phyloP scores from a whole-genome alignment of 2,329 filamentous ascomycete species.

The Beauveria sp. region DNA sequence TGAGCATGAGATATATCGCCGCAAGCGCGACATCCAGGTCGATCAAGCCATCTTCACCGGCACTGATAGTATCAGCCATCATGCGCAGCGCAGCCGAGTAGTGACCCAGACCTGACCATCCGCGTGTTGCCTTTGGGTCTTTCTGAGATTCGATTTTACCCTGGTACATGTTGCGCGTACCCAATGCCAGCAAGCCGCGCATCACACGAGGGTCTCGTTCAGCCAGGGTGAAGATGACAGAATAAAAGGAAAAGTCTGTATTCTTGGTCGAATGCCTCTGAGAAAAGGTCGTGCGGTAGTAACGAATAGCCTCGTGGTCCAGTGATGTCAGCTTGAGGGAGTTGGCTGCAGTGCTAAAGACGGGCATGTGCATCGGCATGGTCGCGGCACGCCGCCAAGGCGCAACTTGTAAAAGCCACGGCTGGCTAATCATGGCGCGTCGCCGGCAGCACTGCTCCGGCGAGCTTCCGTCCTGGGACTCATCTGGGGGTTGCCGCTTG shows the following conservation, averaged over 20 bases:
- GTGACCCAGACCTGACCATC: conserved; percentile 20
- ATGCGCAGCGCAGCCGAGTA: conserved; percentile 25
- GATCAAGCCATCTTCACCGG: conserved; percentile 15
- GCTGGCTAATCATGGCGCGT: background rate
- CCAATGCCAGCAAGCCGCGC: conserved; percentile 28
- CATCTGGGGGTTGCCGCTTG: background rate
- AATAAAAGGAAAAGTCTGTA: conserved; percentile 26
- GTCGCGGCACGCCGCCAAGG: background rate
- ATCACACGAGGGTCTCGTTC: conserved; percentile 27
- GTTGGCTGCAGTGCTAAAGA: conserved; percentile 14
- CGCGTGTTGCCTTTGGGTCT: conserved; percentile 1
- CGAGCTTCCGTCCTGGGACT: background rate
- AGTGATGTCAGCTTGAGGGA: conserved; percentile 21
- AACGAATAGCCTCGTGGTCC: conserved; percentile 28
- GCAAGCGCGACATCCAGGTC: conserved; percentile 26
- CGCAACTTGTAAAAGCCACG: background rate
- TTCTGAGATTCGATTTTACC: conserved; percentile 15
- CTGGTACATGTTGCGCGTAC: conserved; percentile 24
- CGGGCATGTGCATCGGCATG: conserved; percentile 10
- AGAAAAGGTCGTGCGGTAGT: conserved; percentile 28
- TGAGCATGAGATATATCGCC: conserved; percentile 27
- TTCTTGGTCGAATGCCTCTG: conserved; percentile 30
- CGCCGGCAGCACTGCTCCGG: background rate
- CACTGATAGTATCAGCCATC: conserved; percentile 24
- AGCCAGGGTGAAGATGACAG: conserved; percentile 27